These are phyloP conservation scores for Suhomyces atakaporum DNA, from an alignment of 1,139 yeast genomes.

Conservation along the genomic window DNA sequence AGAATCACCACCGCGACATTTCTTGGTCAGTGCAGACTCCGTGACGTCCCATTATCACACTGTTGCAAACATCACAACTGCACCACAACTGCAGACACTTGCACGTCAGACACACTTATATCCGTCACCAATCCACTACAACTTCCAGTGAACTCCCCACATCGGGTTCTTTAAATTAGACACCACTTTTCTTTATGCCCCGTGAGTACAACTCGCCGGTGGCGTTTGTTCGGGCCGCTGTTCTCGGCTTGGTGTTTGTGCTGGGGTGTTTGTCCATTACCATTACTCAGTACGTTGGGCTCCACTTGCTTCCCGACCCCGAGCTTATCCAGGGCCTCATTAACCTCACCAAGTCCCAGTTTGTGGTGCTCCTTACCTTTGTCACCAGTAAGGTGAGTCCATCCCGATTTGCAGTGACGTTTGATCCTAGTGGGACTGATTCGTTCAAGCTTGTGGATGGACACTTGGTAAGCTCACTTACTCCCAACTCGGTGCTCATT, in stretches of 20 bases:
- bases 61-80: too few species aligned
- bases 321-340: slow-evolving; percentile 37
- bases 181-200: too few species aligned
- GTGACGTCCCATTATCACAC: too few species aligned
- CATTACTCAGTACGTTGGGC: slow-evolving; percentile 43
- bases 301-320: slow-evolving; percentile 24
- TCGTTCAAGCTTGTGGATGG: slow-evolving; percentile 25
- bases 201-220: slow-evolving; percentile 17
- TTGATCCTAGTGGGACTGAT: slow-evolving; percentile 29
- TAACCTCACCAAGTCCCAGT: slow-evolving; percentile 51
- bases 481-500: slow-evolving; percentile 61
- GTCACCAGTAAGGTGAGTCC: slow-evolving; percentile 47
- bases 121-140: too few species aligned
- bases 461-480: slow-evolving; percentile 33
- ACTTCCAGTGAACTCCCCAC: too few species aligned
- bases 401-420: slow-evolving; percentile 42
- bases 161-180: too few species aligned
- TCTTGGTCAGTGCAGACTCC: too few species aligned
- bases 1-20: too few species aligned
- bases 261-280: slow-evolving; percentile 50
- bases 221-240: slow-evolving; percentile 30
- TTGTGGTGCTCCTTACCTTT: slow-evolving; percentile 49
- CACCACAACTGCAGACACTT: too few species aligned
- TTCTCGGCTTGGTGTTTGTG: slow-evolving; percentile 38
- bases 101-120: too few species aligned